Base-by-base conservation (phyloP, 2,329 filamentous ascomycete species). In the Fusarium sp. region DNA sequence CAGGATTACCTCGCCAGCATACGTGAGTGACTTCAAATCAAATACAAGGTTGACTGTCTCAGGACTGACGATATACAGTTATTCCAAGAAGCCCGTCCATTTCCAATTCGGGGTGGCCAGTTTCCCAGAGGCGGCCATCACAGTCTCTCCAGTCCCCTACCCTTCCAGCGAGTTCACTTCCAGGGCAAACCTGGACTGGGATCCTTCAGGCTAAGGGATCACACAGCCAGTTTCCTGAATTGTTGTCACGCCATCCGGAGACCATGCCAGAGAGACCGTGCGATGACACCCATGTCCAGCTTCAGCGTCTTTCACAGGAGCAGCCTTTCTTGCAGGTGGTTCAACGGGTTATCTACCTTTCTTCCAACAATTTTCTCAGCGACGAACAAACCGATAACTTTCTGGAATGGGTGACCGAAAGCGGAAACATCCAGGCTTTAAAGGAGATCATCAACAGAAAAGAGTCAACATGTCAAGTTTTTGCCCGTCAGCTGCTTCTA, bases 11-110 rank as follows among this genome's bases (percentile, higher is more conserved):
- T 40, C 17, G 17, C 8, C 17, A 40, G 36, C 36, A 11, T 11
- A n/a, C 0, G 36, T 20, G 6, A 40, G 17, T 40, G 17, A n/a
- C 1, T 1, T 40, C 17, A 40, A 40, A 1, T 9, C 0, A n/a
- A n/a, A 6, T 40, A n/a, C 9, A 40, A n/a, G 36, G 9, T 40
- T 0, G 5, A n/a, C 5, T 40, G 9, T 20, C 17, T 20, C 36
- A 40, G 9, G 36, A 20, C 17, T 40, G 9, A 40, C 36, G 1
- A 40, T 40, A n/a, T 40, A 17, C 36, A 40, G 36, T 40, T 3
- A 11, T 40, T 40, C 17, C 36, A 40, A 40, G 36, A 40, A 40
- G 36, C 36, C 17, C 17, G 31, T 2, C 31, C 31, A 11, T 33
- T 33, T 33, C 31, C 31, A 33, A 33, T 12, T 11, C 31, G 12